phyloP scores from a whole-genome alignment of 306 rosid genomes.

The Medicago truncatula region DNA sequence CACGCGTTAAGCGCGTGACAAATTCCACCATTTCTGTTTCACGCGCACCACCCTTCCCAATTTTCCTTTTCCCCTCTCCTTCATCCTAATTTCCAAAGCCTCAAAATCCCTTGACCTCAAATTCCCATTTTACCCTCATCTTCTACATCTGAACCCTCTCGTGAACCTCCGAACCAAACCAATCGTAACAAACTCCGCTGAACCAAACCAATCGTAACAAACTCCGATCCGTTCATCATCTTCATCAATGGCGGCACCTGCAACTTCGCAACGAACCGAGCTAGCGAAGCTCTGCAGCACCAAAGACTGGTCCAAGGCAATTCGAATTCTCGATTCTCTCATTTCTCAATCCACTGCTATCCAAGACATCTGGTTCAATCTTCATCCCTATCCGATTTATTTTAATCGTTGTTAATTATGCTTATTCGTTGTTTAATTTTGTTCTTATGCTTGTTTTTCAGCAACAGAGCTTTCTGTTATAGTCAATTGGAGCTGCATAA shows the following conservation, averaged over 20 bases:
- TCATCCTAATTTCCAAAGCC: conserved; percentile 22
- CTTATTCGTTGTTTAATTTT: conserved; percentile 34
- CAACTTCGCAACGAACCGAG: conserved; percentile 70
- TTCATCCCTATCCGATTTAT: conserved; percentile 35
- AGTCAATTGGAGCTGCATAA: conserved; percentile 92
- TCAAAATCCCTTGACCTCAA: neutral
- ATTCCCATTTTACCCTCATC: conserved; percentile 39
- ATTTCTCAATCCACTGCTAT: conserved; percentile 63
- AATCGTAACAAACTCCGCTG: conserved; percentile 17
- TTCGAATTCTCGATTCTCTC: conserved; percentile 85
- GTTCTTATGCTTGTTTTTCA: conserved; percentile 49
- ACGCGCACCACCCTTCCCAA: neutral
- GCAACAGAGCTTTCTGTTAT: conserved; percentile 93
- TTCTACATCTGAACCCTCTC: conserved; percentile 35
- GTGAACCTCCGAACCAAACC: conserved; percentile 36
- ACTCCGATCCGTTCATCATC: conserved; percentile 48
- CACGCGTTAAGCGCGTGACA: conserved; percentile 27
- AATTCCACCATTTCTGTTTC: neutral
- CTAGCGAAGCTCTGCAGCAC: conserved; percentile 81
- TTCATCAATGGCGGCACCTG: conserved; percentile 64
- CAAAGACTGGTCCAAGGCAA: conserved; percentile 95
- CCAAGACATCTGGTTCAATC: conserved; percentile 81
- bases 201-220: conserved; percentile 18
- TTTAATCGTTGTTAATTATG: neutral
- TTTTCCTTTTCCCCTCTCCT: neutral